Conservation (phyloP, 345 rosid genomes). For the Eutrema japonicum region DNA sequence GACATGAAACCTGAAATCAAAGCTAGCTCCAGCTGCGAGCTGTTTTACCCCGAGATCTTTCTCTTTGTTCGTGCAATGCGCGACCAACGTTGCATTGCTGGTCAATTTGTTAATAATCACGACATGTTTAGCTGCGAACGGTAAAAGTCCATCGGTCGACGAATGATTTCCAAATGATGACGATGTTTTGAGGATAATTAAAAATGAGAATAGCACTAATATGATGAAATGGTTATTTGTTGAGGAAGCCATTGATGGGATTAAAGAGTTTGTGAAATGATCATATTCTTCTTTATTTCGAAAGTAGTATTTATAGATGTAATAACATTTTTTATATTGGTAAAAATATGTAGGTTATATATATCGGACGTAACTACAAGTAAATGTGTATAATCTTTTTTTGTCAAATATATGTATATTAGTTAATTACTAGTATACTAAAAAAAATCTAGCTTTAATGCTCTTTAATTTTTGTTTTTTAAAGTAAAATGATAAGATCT, state of each 20-base stretch:
- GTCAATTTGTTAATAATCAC: neutral
- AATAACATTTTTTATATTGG: neutral
- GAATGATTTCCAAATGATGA: slow-evolving; percentile 8
- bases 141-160: neutral
- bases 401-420: neutral
- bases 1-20: slow-evolving; percentile 22
- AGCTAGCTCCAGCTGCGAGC: neutral
- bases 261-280: neutral
- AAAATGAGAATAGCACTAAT: neutral
- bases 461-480: neutral
- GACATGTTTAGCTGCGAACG: slow-evolving; percentile 16
- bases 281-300: neutral
- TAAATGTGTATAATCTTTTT: neutral
- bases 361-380: neutral
- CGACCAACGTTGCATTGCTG: neutral
- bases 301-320: slow-evolving; percentile 15
- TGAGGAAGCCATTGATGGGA: slow-evolving; percentile 10
- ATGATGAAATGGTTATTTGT: neutral
- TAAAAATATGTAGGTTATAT: neutral
- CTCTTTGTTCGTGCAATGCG: neutral
- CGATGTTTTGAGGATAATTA: neutral
- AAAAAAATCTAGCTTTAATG: neutral
- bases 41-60: neutral
- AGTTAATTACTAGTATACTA: neutral
- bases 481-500: neutral